These are phyloP conservation scores for Hypoxylon crocopeplum DNA, from an alignment of 495 filamentous ascomycete species.

Conservation along the genomic window DNA sequence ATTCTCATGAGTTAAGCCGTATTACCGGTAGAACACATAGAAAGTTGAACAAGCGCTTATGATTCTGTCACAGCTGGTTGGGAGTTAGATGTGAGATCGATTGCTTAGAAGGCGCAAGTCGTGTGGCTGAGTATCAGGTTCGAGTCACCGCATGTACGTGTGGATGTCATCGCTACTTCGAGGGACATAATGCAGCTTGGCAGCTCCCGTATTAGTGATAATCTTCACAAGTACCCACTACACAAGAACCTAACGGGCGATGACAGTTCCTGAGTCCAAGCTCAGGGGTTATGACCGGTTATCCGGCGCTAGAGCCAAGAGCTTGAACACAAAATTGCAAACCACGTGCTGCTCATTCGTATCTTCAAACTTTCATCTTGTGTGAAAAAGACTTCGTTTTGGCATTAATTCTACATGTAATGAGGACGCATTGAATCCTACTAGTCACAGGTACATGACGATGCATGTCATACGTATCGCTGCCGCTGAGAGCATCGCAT, in stretches of 20 bases:
- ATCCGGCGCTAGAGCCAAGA: conserved; percentile 4
- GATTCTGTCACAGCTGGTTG: background rate
- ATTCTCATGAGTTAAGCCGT: conserved; percentile 5
- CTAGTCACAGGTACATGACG: background rate
- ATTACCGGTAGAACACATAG: background rate
- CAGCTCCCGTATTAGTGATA: background rate
- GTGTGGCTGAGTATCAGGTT: conserved; percentile 24
- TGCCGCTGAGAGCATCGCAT: too few relatives aligned
- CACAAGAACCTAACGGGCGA: too few relatives aligned
- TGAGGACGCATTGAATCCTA: too few relatives aligned
- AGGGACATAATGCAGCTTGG: background rate
- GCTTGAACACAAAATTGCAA: conserved; percentile 8
- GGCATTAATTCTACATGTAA: too few relatives aligned
- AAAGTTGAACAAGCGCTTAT: conserved; percentile 12
- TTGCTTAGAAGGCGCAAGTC: conserved; percentile 19
- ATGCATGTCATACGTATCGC: conserved; percentile 14
- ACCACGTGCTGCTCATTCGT: conserved; percentile 10
- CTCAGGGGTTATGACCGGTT: conserved; percentile 5
- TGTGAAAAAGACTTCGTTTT: too few relatives aligned
- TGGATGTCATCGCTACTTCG: conserved; percentile 26
- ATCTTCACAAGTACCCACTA: conserved; percentile 17
- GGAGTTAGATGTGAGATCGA: too few relatives aligned
- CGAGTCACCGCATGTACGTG: conserved; percentile 2
- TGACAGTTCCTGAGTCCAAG: conserved; percentile 21
- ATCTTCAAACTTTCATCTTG: background rate